Percentiles rank a stretch among this genome's conserved stretches.
These are phyloP conservation scores for Fusarium napiforme DNA, from an alignment of 2,329 filamentous ascomycete genomes.

Conservation along the genomic window DNA sequence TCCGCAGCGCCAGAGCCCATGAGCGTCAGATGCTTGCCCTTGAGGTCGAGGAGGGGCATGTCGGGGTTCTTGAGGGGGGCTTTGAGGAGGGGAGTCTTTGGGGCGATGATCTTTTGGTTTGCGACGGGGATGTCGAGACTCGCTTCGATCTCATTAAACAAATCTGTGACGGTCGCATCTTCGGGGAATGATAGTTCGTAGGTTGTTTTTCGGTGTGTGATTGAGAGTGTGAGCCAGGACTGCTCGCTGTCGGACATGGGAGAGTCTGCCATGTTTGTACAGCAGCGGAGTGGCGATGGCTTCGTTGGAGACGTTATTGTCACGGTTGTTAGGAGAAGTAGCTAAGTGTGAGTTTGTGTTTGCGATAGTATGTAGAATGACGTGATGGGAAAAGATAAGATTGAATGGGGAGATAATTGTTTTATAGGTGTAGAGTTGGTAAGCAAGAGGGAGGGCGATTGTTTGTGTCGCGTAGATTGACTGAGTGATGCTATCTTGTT, in stretches of 20 bases:
- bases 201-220: slow-evolving; percentile 59
- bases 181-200: slow-evolving; percentile 58
- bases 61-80: slow-evolving; percentile 70
- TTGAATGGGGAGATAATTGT: background rate
- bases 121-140: slow-evolving; percentile 67
- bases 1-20: slow-evolving; percentile 72
- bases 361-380: background rate
- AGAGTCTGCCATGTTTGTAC: slow-evolving; percentile 33
- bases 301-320: slow-evolving; percentile 10
- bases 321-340: background rate
- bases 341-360: background rate
- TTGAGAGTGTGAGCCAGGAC: slow-evolving; percentile 54
- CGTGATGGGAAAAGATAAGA: slow-evolving; percentile 9
- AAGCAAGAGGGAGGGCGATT: background rate
- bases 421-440: slow-evolving; percentile 6
- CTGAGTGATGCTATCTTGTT: slow-evolving; percentile 33
- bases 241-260: slow-evolving; percentile 35
- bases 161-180: slow-evolving; percentile 64
- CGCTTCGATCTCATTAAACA: slow-evolving; percentile 67
- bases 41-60: slow-evolving; percentile 60
- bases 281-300: slow-evolving; percentile 26
- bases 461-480: background rate
- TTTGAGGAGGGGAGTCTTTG: slow-evolving; percentile 73
- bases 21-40: slow-evolving; percentile 70
- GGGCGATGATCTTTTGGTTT: slow-evolving; percentile 76